phyloP scores from a whole-genome alignment of 768 basidiomycete genomes.

The Termitomyces heimii region DNA sequence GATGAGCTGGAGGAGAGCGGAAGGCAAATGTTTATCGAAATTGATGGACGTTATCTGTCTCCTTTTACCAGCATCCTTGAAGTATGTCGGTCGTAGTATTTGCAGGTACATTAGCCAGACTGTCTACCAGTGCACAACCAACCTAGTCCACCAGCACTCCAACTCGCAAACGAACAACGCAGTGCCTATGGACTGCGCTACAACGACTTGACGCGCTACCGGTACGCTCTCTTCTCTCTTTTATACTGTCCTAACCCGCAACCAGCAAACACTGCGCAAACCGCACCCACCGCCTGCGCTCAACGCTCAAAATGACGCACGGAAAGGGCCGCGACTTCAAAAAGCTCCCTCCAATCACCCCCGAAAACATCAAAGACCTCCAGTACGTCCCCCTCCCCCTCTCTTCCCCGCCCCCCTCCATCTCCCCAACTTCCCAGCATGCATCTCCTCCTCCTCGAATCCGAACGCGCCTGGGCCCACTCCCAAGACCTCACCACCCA shows the following conservation, averaged over 20 bases:
- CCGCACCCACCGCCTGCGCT: constrained; percentile 83
- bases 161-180: constrained; percentile 83
- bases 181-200: constrained; percentile 88
- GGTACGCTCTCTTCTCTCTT: constrained; percentile 37
- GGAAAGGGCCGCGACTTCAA: constrained; percentile 91
- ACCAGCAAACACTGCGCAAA: constrained; percentile 87
- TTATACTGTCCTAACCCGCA: neutral
- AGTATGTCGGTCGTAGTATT: constrained; percentile 24
- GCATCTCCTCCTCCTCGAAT: constrained; percentile 81
- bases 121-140: no score
- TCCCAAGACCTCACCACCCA: constrained; percentile 69
- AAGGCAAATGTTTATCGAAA: no score
- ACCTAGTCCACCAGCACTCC: constrained; percentile 51
- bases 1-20: no score
- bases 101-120: constrained; percentile 22
- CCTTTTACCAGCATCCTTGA: constrained; percentile 7
- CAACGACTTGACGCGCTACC: constrained; percentile 82
- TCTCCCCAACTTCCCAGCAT: constrained; percentile 42
- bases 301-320: constrained; percentile 78
- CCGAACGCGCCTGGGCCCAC: constrained; percentile 90
- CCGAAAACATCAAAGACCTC: constrained; percentile 74
- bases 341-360: constrained; percentile 60
- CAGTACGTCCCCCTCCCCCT: constrained; percentile 50
- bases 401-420: constrained; percentile 1
- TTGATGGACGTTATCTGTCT: constrained; percentile 1